Percentiles rank a stretch among this genome's conserved stretches.
Conservation (phyloP, 2,329 filamentous ascomycete genomes). For the Claviceps pazoutovae region DNA sequence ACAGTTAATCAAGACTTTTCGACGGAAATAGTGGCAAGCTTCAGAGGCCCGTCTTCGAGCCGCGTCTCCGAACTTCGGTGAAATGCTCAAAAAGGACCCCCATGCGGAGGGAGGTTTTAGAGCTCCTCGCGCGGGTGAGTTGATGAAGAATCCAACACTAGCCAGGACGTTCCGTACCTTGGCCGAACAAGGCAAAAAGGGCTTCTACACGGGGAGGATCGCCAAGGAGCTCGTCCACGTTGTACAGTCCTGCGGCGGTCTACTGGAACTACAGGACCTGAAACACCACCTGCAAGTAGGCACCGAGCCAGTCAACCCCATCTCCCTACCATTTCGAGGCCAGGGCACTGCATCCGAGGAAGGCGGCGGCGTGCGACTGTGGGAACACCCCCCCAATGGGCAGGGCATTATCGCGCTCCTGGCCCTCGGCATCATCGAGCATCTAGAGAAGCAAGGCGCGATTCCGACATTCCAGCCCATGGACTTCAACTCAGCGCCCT, state of each 20-base stretch:
- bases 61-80: constrained; percentile 73
- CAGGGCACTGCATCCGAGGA: constrained; percentile 33
- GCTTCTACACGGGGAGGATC: constrained; percentile 79
- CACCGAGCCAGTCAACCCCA: constrained; percentile 70
- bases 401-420: constrained; percentile 93
- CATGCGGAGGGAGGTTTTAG: constrained; percentile 54
- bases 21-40: constrained; percentile 48
- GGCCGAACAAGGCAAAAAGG: constrained; percentile 68
- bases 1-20: no score
- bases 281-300: constrained; percentile 54
- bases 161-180: constrained; percentile 70
- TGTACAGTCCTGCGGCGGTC: constrained; percentile 60
- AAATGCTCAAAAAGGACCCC: constrained; percentile 74
- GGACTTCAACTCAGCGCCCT: constrained; percentile 71
- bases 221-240: constrained; percentile 72
- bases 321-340: constrained; percentile 65
- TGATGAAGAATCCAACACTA: constrained; percentile 74
- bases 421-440: constrained; percentile 81
- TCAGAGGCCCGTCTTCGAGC: constrained; percentile 49
- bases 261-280: constrained; percentile 67
- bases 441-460: constrained; percentile 61
- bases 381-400: constrained; percentile 95
- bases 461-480: constrained; percentile 55
- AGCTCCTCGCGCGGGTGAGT: constrained; percentile 65
- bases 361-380: constrained; percentile 61